These are phyloP conservation scores for Candida multigemmis DNA, from an alignment of 805 yeast genomes.

Conservation along the genomic window DNA sequence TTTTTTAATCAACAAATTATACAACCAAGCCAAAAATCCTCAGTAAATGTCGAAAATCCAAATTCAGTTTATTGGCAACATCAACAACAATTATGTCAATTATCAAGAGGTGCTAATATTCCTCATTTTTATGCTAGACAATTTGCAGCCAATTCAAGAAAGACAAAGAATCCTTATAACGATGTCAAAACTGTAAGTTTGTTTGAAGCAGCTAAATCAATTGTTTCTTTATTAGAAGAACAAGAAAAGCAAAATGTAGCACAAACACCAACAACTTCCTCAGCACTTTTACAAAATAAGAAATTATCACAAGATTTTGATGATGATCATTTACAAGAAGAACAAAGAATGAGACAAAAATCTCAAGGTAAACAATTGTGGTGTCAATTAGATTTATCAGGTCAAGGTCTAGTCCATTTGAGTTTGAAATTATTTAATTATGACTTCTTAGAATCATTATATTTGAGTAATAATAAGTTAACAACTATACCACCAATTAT, in stretches of 20 bases:
- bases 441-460: constrained; percentile 76
- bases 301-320: constrained; percentile 39
- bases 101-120: constrained; percentile 53
- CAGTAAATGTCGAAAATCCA: constrained; percentile 26
- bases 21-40: constrained; percentile 18
- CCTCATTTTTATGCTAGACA: constrained; percentile 82
- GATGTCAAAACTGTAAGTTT: constrained; percentile 29
- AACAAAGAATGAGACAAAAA: constrained; percentile 50
- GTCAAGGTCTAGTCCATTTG: constrained; percentile 69
- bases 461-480: constrained; percentile 78
- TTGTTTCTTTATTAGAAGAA: constrained; percentile 28
- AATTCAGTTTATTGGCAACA: constrained; percentile 63
- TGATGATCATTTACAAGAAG: constrained; percentile 42
- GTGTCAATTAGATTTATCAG: constrained; percentile 89
- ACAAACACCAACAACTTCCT: constrained; percentile 25
- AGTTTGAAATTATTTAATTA: constrained; percentile 74
- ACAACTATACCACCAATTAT: constrained; percentile 59
- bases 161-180: constrained; percentile 26
- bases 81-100: constrained; percentile 62
- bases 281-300: constrained; percentile 34
- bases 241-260: constrained; percentile 27
- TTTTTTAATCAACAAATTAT: constrained; percentile 10
- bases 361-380: constrained; percentile 74
- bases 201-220: constrained; percentile 32
- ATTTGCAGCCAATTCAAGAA: constrained; percentile 63